These are phyloP conservation scores for Acanthamoeba royreba DNA, from an alignment of 208 protist species.

Conservation along the genomic window DNA sequence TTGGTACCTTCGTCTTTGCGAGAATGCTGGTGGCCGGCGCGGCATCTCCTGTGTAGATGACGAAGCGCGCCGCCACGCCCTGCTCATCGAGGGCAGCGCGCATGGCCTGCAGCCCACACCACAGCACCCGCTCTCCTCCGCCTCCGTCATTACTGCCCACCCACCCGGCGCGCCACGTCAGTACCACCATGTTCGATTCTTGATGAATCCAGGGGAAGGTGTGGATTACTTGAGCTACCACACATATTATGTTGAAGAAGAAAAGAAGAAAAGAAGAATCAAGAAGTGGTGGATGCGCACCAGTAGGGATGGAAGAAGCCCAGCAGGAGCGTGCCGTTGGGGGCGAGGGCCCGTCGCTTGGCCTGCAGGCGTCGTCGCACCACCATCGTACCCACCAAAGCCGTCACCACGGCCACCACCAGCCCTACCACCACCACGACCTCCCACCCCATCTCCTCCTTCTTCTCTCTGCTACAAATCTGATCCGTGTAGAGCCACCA, in stretches of 20 bases:
- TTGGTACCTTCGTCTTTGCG: not conserved
- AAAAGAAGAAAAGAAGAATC: not conserved
- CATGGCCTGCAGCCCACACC: conserved; percentile 80
- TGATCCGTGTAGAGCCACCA: too few species aligned
- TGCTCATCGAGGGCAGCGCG: not conserved
- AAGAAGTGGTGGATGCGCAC: not conserved
- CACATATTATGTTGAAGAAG: not conserved
- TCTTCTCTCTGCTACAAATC: too few species aligned
- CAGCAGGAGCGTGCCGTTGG: not conserved
- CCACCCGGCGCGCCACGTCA: not conserved
- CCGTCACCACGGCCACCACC: too few species aligned
- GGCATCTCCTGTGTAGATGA: conserved; percentile 75
- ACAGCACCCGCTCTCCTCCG: conserved; percentile 96
- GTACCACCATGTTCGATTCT: not conserved
- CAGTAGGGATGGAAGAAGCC: conserved; percentile 27
- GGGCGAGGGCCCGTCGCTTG: too few species aligned
- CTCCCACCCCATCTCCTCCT: too few species aligned
- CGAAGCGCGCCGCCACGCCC: not conserved
- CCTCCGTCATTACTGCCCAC: conserved; percentile 86
- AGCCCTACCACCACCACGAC: too few species aligned
- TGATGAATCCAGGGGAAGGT: not conserved
- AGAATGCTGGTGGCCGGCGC: conserved; percentile 51
- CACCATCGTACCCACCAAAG: too few species aligned
- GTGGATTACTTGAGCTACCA: not conserved
- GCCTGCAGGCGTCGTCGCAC: too few species aligned